These are phyloP conservation scores for Ballota nigra DNA, from an alignment of 257 asterid genomes.

Conservation along the genomic window DNA sequence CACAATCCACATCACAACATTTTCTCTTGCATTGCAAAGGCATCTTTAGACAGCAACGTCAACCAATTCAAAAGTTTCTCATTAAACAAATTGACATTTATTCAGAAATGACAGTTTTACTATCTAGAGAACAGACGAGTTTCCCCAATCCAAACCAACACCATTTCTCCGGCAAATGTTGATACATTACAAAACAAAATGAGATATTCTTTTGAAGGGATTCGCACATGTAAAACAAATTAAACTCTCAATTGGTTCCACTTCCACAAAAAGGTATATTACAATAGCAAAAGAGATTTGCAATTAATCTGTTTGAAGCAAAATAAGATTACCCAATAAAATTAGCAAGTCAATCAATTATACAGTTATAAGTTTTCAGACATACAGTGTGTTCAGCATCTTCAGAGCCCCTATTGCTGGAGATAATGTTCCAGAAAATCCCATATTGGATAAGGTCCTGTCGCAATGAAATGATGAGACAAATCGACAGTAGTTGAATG, in stretches of 20 bases:
- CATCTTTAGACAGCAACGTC: too few species aligned
- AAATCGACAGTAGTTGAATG: not conserved
- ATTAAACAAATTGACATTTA: too few species aligned
- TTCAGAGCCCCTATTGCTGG: constrained; percentile 64
- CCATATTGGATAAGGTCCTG: constrained; percentile 91
- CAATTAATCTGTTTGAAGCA: too few species aligned
- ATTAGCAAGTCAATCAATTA: constrained; percentile 17
- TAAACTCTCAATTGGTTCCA: too few species aligned
- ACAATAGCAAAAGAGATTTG: too few species aligned
- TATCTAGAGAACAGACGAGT: too few species aligned
- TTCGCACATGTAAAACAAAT: not conserved
- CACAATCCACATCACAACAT: not conserved
- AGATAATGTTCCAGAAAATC: constrained; percentile 77
- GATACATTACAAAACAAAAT: not conserved
- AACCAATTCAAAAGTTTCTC: too few species aligned
- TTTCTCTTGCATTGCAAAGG: not conserved
- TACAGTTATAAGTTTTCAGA: constrained; percentile 18
- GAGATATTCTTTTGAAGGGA: not conserved
- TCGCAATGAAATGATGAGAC: constrained; percentile 19
- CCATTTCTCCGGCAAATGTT: too few species aligned
- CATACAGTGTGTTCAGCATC: constrained; percentile 75
- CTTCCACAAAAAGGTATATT: too few species aligned
- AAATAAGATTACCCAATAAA: not conserved
- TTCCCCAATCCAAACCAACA: too few species aligned
- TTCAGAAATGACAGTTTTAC: too few species aligned